Evolutionary conservation across 2,329 filamentous ascomycete genomes (phyloP).

Genomic region (Apiospora pterosperma): DNA sequence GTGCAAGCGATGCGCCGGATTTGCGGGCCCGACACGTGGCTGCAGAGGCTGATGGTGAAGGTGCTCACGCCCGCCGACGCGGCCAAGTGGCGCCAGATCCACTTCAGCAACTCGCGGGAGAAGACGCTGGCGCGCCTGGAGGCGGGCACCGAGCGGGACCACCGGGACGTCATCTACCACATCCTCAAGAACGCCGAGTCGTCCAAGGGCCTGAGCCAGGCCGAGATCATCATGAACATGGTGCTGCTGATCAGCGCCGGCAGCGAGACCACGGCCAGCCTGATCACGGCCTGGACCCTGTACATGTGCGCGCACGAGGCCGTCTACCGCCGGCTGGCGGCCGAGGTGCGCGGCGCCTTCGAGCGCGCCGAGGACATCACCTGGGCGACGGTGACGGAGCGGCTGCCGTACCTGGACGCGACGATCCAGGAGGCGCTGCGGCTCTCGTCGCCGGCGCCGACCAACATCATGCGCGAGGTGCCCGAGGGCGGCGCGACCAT

Average conservation of each 20-base stretch:
- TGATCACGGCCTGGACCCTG: constrained; percentile 32
- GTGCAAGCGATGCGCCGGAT: background rate
- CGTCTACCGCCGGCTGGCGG: too few species aligned
- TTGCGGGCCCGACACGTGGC: background rate
- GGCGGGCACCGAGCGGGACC: background rate
- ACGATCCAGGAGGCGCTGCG: constrained; percentile 34
- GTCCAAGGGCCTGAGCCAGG: background rate
- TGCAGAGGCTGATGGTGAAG: background rate
- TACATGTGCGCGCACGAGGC: constrained; percentile 28
- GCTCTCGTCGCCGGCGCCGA: constrained; percentile 27
- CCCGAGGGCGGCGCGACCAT: constrained; percentile 6
- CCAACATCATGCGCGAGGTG: constrained; percentile 6
- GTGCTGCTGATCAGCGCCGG: constrained; percentile 35
- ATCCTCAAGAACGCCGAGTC: background rate
- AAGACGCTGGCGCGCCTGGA: constrained; percentile 1
- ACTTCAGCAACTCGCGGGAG: background rate
- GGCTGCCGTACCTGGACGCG: constrained; percentile 31
- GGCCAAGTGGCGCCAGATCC: background rate
- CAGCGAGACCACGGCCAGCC: constrained; percentile 42
- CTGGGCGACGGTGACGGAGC: constrained; percentile 18
- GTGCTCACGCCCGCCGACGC: background rate
- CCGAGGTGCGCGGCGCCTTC: constrained; percentile 33
- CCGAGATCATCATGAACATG: constrained; percentile 1
- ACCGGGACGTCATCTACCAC: constrained; percentile 2
- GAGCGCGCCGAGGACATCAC: constrained; percentile 28